Base-by-base conservation (phyloP, 768 basidiomycete species). In the Auricularia sp. region DNA sequence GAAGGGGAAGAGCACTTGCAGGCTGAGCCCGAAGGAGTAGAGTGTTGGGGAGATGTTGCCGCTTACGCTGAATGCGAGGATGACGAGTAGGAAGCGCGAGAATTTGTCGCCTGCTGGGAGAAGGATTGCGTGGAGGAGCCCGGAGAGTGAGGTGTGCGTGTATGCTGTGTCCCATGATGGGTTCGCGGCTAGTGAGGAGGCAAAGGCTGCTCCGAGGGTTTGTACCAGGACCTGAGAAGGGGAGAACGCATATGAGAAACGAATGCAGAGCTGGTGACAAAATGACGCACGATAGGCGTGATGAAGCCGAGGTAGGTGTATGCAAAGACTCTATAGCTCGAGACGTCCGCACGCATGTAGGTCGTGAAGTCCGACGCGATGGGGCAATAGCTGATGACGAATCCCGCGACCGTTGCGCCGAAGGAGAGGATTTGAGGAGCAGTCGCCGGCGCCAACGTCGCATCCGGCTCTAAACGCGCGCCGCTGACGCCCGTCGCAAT, bases 1-100 rank as follows among this genome's bases (percentile, higher is more conserved):
- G 51, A 76, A 77, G 0, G 90, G 88, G 3, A 88, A 72, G 68
- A 87, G 79, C 1, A 87, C 79, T 71, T 93, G 91, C 67, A 90
- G 77, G 71, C 84, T 87, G 65, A 93, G 79, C 67, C 85, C 83
- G 64, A 88, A 82, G 54, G 87, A 90, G 73, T 97, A 97, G 66
- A 93, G 85, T 5, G 90, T 88, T 2, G 87, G 84, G 1, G 90
- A 88, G 56, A 91, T 87, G 75, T 93, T 94, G 2, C 84, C 89
- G 1, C 86, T 84, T 12, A 91, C 84, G 65, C 86, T 86, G 36
- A 94, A 74, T n/a, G 87, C 84, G 67, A 93, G 78, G 63, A 93
- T 71, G 34, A 88, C 87, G 0, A 86, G 78, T 56, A 91, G 76
- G 73, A 89, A 84, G 67, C 88, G 88, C 0, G 88, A 84, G 73